These are phyloP conservation scores for Paramecium biaurelia DNA, from an alignment of 73 alveolate genomes.

Conservation along the genomic window DNA sequence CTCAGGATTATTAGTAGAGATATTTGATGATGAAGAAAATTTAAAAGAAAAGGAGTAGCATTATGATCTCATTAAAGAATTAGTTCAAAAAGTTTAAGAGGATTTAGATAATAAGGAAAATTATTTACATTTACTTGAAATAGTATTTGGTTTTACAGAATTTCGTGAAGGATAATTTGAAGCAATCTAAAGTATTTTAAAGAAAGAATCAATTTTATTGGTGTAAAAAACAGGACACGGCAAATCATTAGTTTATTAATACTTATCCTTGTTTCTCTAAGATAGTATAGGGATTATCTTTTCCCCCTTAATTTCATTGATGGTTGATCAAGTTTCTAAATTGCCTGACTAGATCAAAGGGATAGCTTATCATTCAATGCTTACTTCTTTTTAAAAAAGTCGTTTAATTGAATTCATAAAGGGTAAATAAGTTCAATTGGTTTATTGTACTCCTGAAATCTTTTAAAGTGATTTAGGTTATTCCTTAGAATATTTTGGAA, in stretches of 20 bases:
- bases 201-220: constrained; percentile 26
- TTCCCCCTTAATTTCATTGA: constrained; percentile 91
- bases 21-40: not conserved
- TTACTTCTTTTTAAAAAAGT: constrained; percentile 74
- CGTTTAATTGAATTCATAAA: constrained; percentile 75
- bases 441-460: constrained; percentile 93
- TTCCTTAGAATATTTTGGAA: constrained; percentile 74
- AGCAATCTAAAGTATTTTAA: constrained; percentile 39
- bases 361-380: constrained; percentile 87
- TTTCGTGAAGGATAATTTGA: constrained; percentile 52
- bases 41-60: not conserved
- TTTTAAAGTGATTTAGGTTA: constrained; percentile 77
- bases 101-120: constrained; percentile 12
- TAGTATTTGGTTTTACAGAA: constrained; percentile 37
- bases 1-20: not conserved
- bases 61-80: not conserved
- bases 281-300: constrained; percentile 75
- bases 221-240: constrained; percentile 64
- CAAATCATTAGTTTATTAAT: constrained; percentile 53
- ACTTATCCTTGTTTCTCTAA: not conserved
- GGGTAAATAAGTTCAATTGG: constrained; percentile 75
- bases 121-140: not conserved
- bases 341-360: constrained; percentile 88
- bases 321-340: constrained; percentile 86
- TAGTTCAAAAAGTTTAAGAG: not conserved